Conservation (phyloP, 1,139 yeast species). For the Protomyces inouyei region DNA sequence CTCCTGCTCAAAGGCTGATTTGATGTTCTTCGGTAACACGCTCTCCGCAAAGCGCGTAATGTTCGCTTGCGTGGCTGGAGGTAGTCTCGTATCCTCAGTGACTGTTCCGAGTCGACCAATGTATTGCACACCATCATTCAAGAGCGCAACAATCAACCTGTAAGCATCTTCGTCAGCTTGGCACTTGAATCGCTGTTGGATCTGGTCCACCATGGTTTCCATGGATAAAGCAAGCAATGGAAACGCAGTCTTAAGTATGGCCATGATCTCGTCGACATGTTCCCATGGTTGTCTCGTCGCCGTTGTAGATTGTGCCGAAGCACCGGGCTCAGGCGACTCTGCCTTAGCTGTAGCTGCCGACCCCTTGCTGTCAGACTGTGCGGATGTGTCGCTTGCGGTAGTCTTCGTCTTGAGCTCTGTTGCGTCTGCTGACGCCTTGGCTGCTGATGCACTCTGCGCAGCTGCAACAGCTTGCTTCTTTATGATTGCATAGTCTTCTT, state of each 20-base stretch:
- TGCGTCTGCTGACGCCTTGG: slow-evolving; percentile 29
- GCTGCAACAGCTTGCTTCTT: slow-evolving; percentile 73
- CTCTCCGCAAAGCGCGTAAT: slow-evolving; percentile 88
- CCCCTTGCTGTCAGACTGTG: not conserved
- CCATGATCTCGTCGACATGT: slow-evolving; percentile 91
- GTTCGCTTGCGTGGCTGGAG: slow-evolving; percentile 87
- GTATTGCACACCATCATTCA: slow-evolving; percentile 89
- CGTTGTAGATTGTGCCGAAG: not conserved
- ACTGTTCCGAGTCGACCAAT: slow-evolving; percentile 77
- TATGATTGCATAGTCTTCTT: slow-evolving; percentile 84
- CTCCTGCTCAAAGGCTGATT: slow-evolving; percentile 85
- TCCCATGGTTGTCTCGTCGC: slow-evolving; percentile 76
- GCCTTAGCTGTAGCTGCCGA: not conserved
- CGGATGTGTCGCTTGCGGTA: not conserved
- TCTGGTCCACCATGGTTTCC: slow-evolving; percentile 93
- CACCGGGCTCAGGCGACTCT: not conserved
- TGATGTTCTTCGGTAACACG: slow-evolving; percentile 80
- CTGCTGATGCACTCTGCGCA: slow-evolving; percentile 43
- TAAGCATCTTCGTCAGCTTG: slow-evolving; percentile 96
- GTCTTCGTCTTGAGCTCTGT: not conserved
- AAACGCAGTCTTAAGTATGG: slow-evolving; percentile 89
- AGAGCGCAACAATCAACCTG: slow-evolving; percentile 80
- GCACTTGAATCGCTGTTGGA: slow-evolving; percentile 87
- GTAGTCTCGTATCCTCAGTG: slow-evolving; percentile 78
- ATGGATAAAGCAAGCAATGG: slow-evolving; percentile 87